Base-by-base conservation (phyloP, 805 yeast species). In the Debaryomyces prosopidis region DNA sequence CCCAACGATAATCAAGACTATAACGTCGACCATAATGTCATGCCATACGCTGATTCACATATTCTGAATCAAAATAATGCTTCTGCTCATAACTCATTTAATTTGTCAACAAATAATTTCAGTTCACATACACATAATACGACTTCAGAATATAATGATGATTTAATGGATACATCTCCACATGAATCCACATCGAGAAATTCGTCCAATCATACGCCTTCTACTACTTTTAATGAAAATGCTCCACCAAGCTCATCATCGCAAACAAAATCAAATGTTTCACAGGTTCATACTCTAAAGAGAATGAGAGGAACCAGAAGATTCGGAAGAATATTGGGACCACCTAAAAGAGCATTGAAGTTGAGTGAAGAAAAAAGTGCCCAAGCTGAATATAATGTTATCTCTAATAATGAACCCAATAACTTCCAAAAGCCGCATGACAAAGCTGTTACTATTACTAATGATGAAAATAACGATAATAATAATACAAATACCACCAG, bases 271-370 rank as follows among this genome's bases (percentile, higher is more conserved):
- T 41, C 50, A 18, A 38, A 40, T 15, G 31, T 41, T n/a, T 28
- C 36, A 12, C 42, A 36, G 14, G 42, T 40, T 12, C 52, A 52
- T 32, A 50, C 61, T 12, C 44, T 63, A n/a, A 65, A 60, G 44
- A 47, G 69, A 39, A 55, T 65, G 27, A 56, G 71, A 39, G 64
- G 71, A 10, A 50, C 67, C 1, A 62, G 76, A 46, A 60, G 77
- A 28, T 68, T 71, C 42, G 68, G 69, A 5, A 63, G 58, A 45
- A 43, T 57, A 2, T 49, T 79, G 33, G 84, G 84, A 1, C 82
- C 81, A 9, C 82, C 83, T 1, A 70, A 76, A 50, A 58, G 84
- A 40, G 68, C 76, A 2, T 60, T 71, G 3, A 35, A 68, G 58
- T n/a, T 42, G 6, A 39, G 20, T 36, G 26, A 23, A 23, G 47